Evolutionary conservation across 768 basidiomycete genomes (phyloP), one percentile per base, ranked within the genome.

Genomic region (Hypholoma fasciculare): DNA sequence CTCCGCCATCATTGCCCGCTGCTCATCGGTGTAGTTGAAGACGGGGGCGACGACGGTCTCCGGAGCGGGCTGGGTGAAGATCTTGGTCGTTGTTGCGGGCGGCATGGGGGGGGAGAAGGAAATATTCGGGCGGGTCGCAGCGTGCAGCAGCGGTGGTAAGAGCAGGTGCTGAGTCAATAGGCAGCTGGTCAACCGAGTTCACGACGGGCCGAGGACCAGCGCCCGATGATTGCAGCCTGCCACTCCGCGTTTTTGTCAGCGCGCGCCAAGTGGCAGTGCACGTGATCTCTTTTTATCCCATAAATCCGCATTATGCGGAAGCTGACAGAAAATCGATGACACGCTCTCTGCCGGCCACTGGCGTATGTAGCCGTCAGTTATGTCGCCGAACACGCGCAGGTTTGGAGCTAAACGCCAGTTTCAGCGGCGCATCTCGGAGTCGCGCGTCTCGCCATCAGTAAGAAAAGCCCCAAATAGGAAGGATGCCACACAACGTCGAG

Each of bases 1-100:
- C 12, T 78, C 78, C 43, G 82, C 73, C 54, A 92, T 83, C 72
- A 86, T 79, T 2, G 74, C 71, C 14, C 74, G 64, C 69, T 94
- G 90, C 57, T 82, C 83, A 4, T 83, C 80, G 7, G 86, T 78
- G 69, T 94, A 92, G 3, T 76, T 71, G 63, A 84, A 73, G 16
- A 82, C 67, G 4, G 88, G 90, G 23, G 67, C 78, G 20, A 90
- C 68, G 16, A 77, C 70, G 0, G 81, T 85, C 2, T 76, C 85
- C 1, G 75, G 71, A 3, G 78, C 79, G 1, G 91, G 91, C 1
- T 66, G 65, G 3, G 82, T 85, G 63, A 88, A 74, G 42, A 92
- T 76, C 50, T 61, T 57, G 27, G 60, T 63, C 13, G 65, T 66
- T 19, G 61, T 59, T 8, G 63, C 62, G 27, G 55, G 54, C 27